Base-by-base conservation (phyloP, 108 stramenopile species). In the Schizochytrium sp. region DNA sequence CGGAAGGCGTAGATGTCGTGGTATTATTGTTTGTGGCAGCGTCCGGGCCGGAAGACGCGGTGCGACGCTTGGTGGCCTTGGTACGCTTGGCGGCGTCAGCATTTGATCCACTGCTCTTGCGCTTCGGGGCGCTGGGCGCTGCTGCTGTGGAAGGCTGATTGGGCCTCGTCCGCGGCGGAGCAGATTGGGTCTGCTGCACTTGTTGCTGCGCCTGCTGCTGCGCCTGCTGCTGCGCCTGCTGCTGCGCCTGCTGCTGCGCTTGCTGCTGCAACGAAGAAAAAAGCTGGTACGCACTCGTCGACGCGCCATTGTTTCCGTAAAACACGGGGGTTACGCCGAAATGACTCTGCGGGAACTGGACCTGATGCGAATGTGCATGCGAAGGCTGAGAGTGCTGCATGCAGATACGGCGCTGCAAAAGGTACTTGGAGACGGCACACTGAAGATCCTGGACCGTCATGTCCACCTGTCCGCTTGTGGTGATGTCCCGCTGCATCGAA, bases 361-460 rank as follows among this genome's bases (percentile, higher is more conserved):
- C 63, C 34, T 8, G 14, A 1, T 69, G 63, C 0, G 63, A 10
- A 23, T 69, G 63, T 16, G 14, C 63, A 18, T 69, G 63, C 21
- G 63, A 28, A 8, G 63, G 6, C 10, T 28, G 63, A 10, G 63
- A 41, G 21, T 69, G 63, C 18, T 69, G 63, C 63, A 69, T 69
- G 63, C 63, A 69, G 41, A 69, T 69, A 12, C 63, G 25, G 63
- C 63, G 63, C 76, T 53, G 76, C 76, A 83, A 34, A 6, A 83
- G 45, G 76, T 83, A 83, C 76, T 83, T 47, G 48, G 76, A 83
- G 23, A 83, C 45, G 19, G 76, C 76, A 4, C 76, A 83, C 76
- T 83, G 76, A 12, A 83, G 76, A 12, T 83, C 76, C 51, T 83
- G 76, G n/a, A 83, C 76, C 4, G 76, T 12, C 76, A 83, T 47